Base-by-base conservation (phyloP, 2,329 filamentous ascomycete species). In the Meredithiella fracta region DNA sequence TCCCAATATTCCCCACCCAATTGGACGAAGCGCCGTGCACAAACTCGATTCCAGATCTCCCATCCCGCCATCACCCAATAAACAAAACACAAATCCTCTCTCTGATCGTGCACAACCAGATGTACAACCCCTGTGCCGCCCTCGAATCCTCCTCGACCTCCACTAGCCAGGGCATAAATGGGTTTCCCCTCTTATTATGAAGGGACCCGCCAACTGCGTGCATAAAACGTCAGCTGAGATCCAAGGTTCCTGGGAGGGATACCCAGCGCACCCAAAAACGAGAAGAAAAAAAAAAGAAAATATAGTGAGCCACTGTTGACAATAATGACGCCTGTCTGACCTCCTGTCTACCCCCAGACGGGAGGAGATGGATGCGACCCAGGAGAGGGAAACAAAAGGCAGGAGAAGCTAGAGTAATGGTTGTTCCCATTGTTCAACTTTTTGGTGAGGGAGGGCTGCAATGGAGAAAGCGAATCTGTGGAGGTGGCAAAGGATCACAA, bases 101-200 rank as follows among this genome's bases (percentile, higher is more conserved):
- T 20, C 11, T 42, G 5, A n/a, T 15, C 15, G 15, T 15, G 14
- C 38, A 42, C 38, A 42, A 42, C 11, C 11, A 42, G 38, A 42
- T n/a, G n/a, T 42, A n/a, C 22, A 49, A 49, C 15, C 44, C 44
- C 44, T 49, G 44, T 49, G 22, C 22, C 6, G 2, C 6, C 29
- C 29, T 11, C 23, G 22, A 49, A 25, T 26, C 44, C 23, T 49
- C 25, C 23, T 8, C 22, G 2, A 49, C 44, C 23, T 23, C 44
- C 44, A 26, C 22, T 20, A 22, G 23, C 22, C 44, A 49, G 50
- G 50, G 31, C 50, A 40, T 52, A 52, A 52, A 52, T 52, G 50
- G 31, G 14, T 22, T 49, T 44, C 11, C 15, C n/a, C 20, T 11
- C 20, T 23, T n/a, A 17, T 26, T 25, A 9, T 25, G 17, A 26